Base-by-base conservation (phyloP, 371 early-diverging fungal genomes). In the Saksenaea vasiformis region DNA sequence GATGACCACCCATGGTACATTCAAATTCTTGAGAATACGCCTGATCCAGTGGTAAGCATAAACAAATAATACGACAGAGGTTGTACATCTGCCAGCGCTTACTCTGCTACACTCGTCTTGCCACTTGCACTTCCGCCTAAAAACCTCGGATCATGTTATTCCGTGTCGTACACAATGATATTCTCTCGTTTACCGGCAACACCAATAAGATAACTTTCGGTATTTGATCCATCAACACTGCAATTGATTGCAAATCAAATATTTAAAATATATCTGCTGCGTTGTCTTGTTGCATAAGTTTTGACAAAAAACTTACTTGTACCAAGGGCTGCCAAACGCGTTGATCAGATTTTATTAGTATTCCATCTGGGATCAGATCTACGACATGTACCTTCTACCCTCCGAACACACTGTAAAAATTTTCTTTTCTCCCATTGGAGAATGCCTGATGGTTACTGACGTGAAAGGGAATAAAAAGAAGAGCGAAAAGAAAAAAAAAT, bases 1-100 rank as follows among this genome's bases (percentile, higher is more conserved):
- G 36, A 97, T 85, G 3, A 93, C 90, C 2, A 95, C 95, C 93
- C 93, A 91, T 15, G 92, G 92, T 0, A 91, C 91, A 65, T 90
- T 88, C 60, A 93, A 68, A 56, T 87, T 86, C 64, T 90, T 89
- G 58, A 90, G 83, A 54, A 93, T 90, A 51, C 87, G 80, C 51
- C 87, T 87, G 63, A 15, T 44, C 39, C 15, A 39, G 24, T 39
- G 58, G 1, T 22, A 14, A 36, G 60, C 17, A 15, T n/a, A 56
- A 10, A 27, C 39, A 17, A 37, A 13, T 17, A 44, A 39, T 17
- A 47, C 36, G 55, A 22, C 13, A 57, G 24, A 19, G 22, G 10
- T 17, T 17, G 24, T n/a, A 24, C n/a, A 22, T 8, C 10, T 19
- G 22, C 17, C 22, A 22, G 5, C n/a, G 17, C 74, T 73, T 83